Conservation (phyloP, 2,329 filamentous ascomycete species). For the Colletotrichum filicis region DNA sequence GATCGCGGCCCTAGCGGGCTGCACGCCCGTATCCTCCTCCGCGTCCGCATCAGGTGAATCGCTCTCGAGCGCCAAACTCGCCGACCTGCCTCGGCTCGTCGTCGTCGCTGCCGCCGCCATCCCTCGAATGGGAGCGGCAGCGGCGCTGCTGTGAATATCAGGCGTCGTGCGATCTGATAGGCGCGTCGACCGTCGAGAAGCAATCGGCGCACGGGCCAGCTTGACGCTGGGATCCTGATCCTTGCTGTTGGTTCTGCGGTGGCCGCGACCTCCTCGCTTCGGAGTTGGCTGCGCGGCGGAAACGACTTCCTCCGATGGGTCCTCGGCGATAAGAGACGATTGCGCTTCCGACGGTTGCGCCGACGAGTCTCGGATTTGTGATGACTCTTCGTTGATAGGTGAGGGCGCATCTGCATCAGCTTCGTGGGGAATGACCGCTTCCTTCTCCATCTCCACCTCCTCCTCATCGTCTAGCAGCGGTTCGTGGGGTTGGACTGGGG, state of each 20-base stretch:
- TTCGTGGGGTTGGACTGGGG: neutral
- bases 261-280: conserved; percentile 19
- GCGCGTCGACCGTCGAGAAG: conserved; percentile 34
- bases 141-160: conserved; percentile 8
- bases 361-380: conserved; percentile 32
- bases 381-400: conserved; percentile 24
- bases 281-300: conserved; percentile 22
- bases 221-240: conserved; percentile 35
- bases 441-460: neutral
- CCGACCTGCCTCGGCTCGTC: conserved; percentile 38
- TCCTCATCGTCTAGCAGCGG: neutral
- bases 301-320: conserved; percentile 20
- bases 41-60: conserved; percentile 35
- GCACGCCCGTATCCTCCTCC: conserved; percentile 42
- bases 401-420: conserved; percentile 9
- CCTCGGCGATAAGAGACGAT: conserved; percentile 34
- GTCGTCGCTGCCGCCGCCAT: conserved; percentile 37
- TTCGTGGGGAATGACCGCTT: neutral
- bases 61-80: conserved; percentile 39
- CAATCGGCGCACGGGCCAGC: conserved; percentile 34
- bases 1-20: conserved; percentile 44
- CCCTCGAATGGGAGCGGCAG: conserved; percentile 21
- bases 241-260: conserved; percentile 29
- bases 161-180: conserved; percentile 35
- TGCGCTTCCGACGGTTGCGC: conserved; percentile 32